A percentile compares a stretch with the other conserved stretches of the same genome.
Conservation (phyloP, 176 grass and related monocot genomes). For the Phyllostachys edulis region DNA sequence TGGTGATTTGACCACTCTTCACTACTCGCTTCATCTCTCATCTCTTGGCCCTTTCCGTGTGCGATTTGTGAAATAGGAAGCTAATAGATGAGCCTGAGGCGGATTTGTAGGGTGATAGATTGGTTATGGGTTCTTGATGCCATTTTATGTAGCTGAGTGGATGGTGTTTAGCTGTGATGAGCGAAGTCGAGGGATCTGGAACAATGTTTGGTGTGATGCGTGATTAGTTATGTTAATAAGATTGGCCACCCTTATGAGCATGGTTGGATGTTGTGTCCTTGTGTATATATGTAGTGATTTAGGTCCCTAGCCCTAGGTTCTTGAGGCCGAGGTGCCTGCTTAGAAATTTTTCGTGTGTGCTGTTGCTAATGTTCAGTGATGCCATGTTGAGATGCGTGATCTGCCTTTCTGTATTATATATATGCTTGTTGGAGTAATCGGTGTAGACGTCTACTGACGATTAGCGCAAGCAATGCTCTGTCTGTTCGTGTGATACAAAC, state of each 20-base stretch:
- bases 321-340: neutral
- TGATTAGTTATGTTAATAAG: neutral
- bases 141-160: neutral
- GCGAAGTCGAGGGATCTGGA: neutral
- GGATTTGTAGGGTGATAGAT: neutral
- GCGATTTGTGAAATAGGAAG: neutral
- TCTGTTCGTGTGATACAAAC: neutral
- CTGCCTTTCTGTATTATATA: neutral
- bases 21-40: neutral
- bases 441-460: neutral
- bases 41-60: neutral
- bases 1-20: slow-evolving; percentile 18
- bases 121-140: neutral
- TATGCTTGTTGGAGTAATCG: neutral
- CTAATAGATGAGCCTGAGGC: neutral
- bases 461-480: neutral
- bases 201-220: neutral
- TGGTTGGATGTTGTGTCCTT: neutral
- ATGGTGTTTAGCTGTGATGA: neutral
- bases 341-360: neutral
- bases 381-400: too few relatives aligned
- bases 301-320: too few relatives aligned
- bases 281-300: neutral
- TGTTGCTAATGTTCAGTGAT: neutral
- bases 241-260: neutral